phyloP scores from a whole-genome alignment of 768 basidiomycete genomes.

The Trametes elegans region DNA sequence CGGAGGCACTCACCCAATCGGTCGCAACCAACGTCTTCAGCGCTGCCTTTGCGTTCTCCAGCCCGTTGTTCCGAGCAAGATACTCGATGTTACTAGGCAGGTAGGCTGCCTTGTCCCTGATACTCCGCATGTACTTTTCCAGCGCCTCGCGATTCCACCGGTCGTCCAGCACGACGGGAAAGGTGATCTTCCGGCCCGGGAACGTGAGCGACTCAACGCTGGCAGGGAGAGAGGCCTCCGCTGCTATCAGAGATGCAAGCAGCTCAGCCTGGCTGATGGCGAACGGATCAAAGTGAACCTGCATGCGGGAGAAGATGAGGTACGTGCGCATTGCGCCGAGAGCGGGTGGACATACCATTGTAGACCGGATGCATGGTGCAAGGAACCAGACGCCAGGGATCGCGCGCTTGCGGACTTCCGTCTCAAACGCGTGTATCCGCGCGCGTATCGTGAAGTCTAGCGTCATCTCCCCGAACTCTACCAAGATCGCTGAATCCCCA shows the following conservation, averaged over 20 bases:
- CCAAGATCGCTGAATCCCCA: slow-evolving; percentile 60
- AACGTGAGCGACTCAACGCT: slow-evolving; percentile 43
- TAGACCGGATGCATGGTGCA: slow-evolving; percentile 54
- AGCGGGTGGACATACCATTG: slow-evolving; percentile 41
- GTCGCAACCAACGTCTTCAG: slow-evolving; percentile 45
- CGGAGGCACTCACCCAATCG: slow-evolving; percentile 42
- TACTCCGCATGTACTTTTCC: slow-evolving; percentile 53
- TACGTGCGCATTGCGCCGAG: not conserved
- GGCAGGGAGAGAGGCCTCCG: slow-evolving; percentile 39
- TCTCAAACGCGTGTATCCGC: slow-evolving; percentile 56
- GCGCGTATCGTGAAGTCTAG: slow-evolving; percentile 54
- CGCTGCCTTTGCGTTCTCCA: slow-evolving; percentile 42
- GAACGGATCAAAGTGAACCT: slow-evolving; percentile 51
- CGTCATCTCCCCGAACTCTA: slow-evolving; percentile 58
- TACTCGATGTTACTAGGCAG: slow-evolving; percentile 69
- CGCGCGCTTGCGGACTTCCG: slow-evolving; percentile 32
- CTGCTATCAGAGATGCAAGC: slow-evolving; percentile 39
- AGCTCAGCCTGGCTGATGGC: slow-evolving; percentile 42
- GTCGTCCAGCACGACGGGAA: slow-evolving; percentile 65
- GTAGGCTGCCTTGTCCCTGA: slow-evolving; percentile 58
- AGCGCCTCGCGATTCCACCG: slow-evolving; percentile 55
- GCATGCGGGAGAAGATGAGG: not conserved
- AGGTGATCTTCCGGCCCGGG: slow-evolving; percentile 50
- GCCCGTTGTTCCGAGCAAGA: slow-evolving; percentile 60
- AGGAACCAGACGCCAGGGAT: slow-evolving; percentile 40